phyloP scores from a whole-genome alignment of 106 monocot species.

The Dendrobium officinale region DNA sequence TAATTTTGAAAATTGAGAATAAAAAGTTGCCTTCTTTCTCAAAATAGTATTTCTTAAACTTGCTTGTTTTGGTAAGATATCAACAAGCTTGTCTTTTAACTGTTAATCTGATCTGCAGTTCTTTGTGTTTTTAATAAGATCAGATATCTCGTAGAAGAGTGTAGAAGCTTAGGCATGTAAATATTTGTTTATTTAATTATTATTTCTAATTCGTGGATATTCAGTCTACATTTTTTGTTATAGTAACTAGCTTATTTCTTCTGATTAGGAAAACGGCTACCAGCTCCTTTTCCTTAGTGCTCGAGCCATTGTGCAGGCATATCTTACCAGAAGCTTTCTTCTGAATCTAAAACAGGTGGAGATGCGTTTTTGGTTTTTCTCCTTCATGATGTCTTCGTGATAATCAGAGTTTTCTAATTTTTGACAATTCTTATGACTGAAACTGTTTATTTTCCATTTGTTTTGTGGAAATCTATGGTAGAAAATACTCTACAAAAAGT shows the following conservation, averaged over 20 bases:
- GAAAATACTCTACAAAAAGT: not conserved
- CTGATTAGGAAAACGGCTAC: slow-evolving; percentile 89
- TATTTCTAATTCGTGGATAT: not conserved
- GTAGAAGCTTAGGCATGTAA: not conserved
- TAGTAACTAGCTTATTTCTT: not conserved
- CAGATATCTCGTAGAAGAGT: not conserved
- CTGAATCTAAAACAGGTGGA: slow-evolving; percentile 92
- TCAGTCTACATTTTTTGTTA: not conserved
- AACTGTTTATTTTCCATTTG: not conserved
- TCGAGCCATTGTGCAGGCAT: slow-evolving; percentile 97
- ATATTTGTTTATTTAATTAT: not conserved
- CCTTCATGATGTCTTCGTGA: not conserved
- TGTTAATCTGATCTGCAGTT: not conserved
- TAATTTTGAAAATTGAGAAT: not conserved
- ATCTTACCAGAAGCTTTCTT: slow-evolving; percentile 94
- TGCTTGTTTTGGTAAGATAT: not conserved
- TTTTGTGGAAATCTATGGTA: not conserved
- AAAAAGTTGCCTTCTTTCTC: not conserved
- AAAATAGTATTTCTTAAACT: not conserved
- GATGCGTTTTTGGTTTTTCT: not conserved
- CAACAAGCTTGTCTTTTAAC: not conserved
- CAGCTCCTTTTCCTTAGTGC: slow-evolving; percentile 96
- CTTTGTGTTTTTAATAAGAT: not conserved
- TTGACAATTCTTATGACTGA: not conserved
- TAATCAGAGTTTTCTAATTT: slow-evolving; percentile 2